Evolutionary conservation across 306 rosid species (phyloP).

Genomic region (Glycine soja): DNA sequence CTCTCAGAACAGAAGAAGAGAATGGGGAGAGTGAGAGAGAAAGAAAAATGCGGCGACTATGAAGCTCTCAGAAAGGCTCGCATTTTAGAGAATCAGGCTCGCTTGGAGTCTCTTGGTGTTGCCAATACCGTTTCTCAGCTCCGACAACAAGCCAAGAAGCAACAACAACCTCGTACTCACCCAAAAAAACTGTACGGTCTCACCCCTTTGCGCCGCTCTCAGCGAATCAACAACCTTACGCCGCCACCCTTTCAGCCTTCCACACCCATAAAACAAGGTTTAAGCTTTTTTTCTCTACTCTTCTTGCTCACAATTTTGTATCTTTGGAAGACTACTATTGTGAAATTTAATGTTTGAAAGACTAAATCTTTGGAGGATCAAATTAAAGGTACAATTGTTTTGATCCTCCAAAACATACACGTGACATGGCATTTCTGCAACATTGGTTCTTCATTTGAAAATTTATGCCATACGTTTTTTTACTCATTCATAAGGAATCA

Average conservation of each 20-base stretch:
- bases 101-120: constrained; percentile 65
- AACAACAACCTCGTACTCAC: not conserved
- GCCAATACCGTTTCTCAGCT: constrained; percentile 56
- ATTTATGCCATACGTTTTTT: not conserved
- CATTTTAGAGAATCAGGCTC: constrained; percentile 67
- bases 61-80: constrained; percentile 69
- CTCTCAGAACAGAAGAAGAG: not conserved
- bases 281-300: not conserved
- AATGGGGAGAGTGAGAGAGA: not conserved
- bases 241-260: constrained; percentile 27
- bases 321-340: too few species aligned
- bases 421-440: not conserved
- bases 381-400: not conserved
- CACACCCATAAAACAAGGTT: constrained; percentile 39
- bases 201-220: constrained; percentile 67
- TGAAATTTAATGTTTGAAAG: not conserved
- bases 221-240: constrained; percentile 49
- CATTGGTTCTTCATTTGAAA: not conserved
- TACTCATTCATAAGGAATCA: not conserved
- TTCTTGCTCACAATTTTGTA: too few species aligned
- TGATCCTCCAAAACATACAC: too few species aligned
- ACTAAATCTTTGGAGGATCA: constrained; percentile 3
- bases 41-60: constrained; percentile 47
- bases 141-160: constrained; percentile 11
- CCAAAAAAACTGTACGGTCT: constrained; percentile 36